Conservation (phyloP, 2,329 filamentous ascomycete species). For the Cyphellophora attinorum region DNA sequence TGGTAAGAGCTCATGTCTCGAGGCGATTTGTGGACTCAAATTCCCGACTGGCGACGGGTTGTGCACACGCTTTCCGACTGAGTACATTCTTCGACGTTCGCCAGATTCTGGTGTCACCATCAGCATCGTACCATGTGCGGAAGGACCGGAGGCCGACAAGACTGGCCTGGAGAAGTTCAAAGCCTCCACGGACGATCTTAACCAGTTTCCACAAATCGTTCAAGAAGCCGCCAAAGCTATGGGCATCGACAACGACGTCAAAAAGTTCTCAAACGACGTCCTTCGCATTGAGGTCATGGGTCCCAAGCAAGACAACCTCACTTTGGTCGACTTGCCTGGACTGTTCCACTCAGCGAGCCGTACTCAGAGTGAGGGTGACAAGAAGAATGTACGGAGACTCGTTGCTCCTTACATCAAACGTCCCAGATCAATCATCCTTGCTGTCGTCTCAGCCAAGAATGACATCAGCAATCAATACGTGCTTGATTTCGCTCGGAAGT, state of each 20-base stretch:
- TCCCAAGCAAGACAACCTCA: conserved; percentile 50
- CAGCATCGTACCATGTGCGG: conserved; percentile 29
- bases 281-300: conserved; percentile 51
- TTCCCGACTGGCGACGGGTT: conserved; percentile 48
- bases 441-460: conserved; percentile 41
- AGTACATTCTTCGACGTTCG: conserved; percentile 44
- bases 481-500: conserved; percentile 33
- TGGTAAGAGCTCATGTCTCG: conserved; percentile 56
- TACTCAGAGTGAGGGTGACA: conserved; percentile 44
- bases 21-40: conserved; percentile 52
- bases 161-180: conserved; percentile 21
- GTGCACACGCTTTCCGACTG: conserved; percentile 54
- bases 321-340: conserved; percentile 53
- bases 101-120: conserved; percentile 29
- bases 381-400: conserved; percentile 42
- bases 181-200: conserved; percentile 20
- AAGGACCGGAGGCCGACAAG: conserved; percentile 16
- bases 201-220: conserved; percentile 40
- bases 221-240: conserved; percentile 42
- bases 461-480: conserved; percentile 51
- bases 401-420: conserved; percentile 45
- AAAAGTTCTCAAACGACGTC: conserved; percentile 39
- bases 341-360: conserved; percentile 46
- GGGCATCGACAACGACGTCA: conserved; percentile 30
- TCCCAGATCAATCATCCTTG: conserved; percentile 50